A percentile compares a stretch with the other conserved stretches of the same genome.
phyloP scores from a whole-genome alignment of 2,329 filamentous ascomycete species.

The Colletotrichum sp. region DNA sequence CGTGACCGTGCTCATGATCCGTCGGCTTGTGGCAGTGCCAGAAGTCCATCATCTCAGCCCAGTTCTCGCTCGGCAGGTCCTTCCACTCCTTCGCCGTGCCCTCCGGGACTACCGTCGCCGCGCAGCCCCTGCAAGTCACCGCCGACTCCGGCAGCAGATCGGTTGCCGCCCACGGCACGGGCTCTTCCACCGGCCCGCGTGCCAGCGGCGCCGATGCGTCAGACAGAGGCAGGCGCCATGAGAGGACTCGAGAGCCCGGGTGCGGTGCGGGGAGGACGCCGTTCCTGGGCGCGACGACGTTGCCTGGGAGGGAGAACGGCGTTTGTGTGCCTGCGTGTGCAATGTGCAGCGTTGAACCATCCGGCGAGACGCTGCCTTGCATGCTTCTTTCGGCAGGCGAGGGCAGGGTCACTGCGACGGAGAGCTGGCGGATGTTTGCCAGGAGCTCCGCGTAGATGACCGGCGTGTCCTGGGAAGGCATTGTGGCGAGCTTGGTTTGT shows the following conservation, averaged over 20 bases:
- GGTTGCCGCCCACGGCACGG: constrained; percentile 61
- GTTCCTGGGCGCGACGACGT: constrained; percentile 30
- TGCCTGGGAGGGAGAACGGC: constrained; percentile 48
- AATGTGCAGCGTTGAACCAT: constrained; percentile 52
- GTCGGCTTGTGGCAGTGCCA: constrained; percentile 99
- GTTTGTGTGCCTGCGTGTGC: constrained; percentile 45
- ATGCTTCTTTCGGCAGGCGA: constrained; percentile 48
- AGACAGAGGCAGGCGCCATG: constrained; percentile 58
- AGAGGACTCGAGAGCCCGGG: constrained; percentile 30
- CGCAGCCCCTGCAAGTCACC: constrained; percentile 49
- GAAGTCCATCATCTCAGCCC: constrained; percentile 99
- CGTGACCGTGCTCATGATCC: constrained; percentile 46
- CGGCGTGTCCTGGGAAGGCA: neutral
- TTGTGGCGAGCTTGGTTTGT: neutral
- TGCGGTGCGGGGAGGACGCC: constrained; percentile 41
- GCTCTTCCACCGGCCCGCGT: constrained; percentile 30
- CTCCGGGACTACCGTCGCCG: constrained; percentile 38
- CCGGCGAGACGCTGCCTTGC: constrained; percentile 44
- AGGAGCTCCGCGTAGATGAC: constrained; percentile 69
- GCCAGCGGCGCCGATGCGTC: constrained; percentile 18
- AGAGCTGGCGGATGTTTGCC: constrained; percentile 68
- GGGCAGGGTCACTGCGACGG: constrained; percentile 58
- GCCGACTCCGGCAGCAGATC: constrained; percentile 45
- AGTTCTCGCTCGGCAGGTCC: constrained; percentile 93
- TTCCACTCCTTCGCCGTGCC: constrained; percentile 71